Percentiles rank a stretch among this genome's conserved stretches.
These are phyloP conservation scores for Gastrolobium villosum DNA, from an alignment of 306 rosid genomes.

Conservation along the genomic window DNA sequence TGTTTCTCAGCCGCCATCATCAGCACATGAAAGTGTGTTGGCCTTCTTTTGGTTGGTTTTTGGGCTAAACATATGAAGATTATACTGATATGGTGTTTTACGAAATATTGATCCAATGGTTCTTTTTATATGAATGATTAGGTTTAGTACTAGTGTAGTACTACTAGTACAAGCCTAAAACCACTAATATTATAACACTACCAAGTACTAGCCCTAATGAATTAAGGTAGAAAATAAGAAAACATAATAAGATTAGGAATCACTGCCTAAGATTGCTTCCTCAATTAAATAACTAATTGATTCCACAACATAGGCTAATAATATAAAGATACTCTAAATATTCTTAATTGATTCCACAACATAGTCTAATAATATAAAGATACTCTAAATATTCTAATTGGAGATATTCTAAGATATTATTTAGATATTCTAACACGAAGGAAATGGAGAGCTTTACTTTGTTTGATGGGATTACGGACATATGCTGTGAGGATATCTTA, in stretches of 20 bases:
- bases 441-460: constrained; percentile 26
- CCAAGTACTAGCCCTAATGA: neutral
- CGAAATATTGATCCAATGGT: neutral
- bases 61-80: neutral
- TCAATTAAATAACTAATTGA: neutral
- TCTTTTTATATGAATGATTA: neutral
- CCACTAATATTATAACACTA: neutral
- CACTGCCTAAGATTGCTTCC: neutral
- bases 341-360: neutral
- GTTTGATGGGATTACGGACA: neutral
- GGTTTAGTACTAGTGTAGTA: neutral
- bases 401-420: too few relatives aligned
- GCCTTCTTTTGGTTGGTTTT: too few relatives aligned
- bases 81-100: neutral
- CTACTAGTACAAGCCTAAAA: neutral
- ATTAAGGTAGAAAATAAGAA: neutral
- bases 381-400: too few relatives aligned
- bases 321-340: constrained; percentile 1
- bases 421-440: neutral
- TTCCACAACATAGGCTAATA: neutral
- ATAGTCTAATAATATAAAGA: too few relatives aligned
- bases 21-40: too few relatives aligned
- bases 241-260: neutral
- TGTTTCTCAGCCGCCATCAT: too few relatives aligned
- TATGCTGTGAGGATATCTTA: constrained; percentile 9